Conservation (phyloP, 2,329 filamentous ascomycete genomes). For the Sporothrix inflata region DNA sequence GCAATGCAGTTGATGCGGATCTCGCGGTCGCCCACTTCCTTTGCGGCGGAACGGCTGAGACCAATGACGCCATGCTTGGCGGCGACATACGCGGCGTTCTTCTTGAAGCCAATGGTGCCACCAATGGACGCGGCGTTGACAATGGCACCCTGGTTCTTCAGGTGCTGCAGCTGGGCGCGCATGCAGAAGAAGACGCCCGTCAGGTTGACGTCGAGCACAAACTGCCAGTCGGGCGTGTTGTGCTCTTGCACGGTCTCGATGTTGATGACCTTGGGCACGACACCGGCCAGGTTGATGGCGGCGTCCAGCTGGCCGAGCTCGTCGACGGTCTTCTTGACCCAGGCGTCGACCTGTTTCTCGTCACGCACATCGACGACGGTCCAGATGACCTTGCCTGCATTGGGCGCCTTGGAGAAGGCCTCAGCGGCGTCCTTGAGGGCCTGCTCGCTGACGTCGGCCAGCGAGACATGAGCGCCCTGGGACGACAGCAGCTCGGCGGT, state of each 20-base stretch:
- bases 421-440: constrained; percentile 23
- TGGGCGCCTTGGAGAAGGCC: constrained; percentile 15
- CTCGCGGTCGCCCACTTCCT: constrained; percentile 24
- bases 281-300: constrained; percentile 41
- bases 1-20: constrained; percentile 47
- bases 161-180: constrained; percentile 35
- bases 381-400: constrained; percentile 26
- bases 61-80: constrained; percentile 35
- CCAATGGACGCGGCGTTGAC: constrained; percentile 48
- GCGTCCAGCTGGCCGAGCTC: constrained; percentile 38
- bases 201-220: constrained; percentile 33
- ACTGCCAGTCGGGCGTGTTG: constrained; percentile 34
- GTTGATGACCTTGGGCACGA: constrained; percentile 34
- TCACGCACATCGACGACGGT: constrained; percentile 37
- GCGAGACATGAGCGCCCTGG: constrained; percentile 27
- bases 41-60: constrained; percentile 31
- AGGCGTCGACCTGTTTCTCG: constrained; percentile 36
- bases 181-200: constrained; percentile 22
- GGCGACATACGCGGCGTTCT: constrained; percentile 35
- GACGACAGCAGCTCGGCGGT: constrained; percentile 19
- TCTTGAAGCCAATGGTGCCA: constrained; percentile 37
- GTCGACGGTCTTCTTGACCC: constrained; percentile 37
- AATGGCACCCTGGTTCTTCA: constrained; percentile 47
- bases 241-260: constrained; percentile 30
- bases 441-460: constrained; percentile 24